Conservation (phyloP, 257 asterid genomes). For the Petunia axillaris region DNA sequence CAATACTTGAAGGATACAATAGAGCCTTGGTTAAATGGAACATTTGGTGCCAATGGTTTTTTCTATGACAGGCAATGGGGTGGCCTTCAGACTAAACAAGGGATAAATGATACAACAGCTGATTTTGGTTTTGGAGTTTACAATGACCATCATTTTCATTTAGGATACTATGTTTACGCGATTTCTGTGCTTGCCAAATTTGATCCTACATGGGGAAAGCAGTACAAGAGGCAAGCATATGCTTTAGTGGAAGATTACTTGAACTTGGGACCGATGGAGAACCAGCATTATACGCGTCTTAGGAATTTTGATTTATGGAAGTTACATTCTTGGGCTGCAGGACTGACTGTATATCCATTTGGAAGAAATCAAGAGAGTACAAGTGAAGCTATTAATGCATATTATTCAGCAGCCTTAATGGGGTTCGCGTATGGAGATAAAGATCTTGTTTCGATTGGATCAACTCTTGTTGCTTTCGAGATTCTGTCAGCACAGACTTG, state of each 20-base stretch:
- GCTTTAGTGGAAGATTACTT: constrained; percentile 80
- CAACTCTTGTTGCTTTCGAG: constrained; percentile 71
- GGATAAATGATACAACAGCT: constrained; percentile 70
- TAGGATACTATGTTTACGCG: constrained; percentile 84
- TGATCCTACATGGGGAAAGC: constrained; percentile 87
- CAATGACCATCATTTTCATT: constrained; percentile 85
- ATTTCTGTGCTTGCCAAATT: constrained; percentile 84
- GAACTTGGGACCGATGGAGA: constrained; percentile 56
- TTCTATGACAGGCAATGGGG: constrained; percentile 89
- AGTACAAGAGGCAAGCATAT: constrained; percentile 69
- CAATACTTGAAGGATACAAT: constrained; percentile 76
- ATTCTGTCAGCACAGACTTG: constrained; percentile 80
- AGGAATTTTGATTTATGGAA: constrained; percentile 84
- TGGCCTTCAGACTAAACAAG: constrained; percentile 84
- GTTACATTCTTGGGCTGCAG: constrained; percentile 97
- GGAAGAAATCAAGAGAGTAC: constrained; percentile 96
- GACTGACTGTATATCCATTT: constrained; percentile 82
- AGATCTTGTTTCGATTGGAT: constrained; percentile 68
- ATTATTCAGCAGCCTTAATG: constrained; percentile 91
- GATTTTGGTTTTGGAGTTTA: constrained; percentile 94
- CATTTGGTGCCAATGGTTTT: constrained; percentile 76
- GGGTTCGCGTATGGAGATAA: constrained; percentile 89
- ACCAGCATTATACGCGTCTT: constrained; percentile 65
- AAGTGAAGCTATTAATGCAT: constrained; percentile 89
- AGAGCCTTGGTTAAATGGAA: constrained; percentile 90